Base-by-base conservation (phyloP, 1,139 yeast species). In the Blastobotrys indianensis region DNA sequence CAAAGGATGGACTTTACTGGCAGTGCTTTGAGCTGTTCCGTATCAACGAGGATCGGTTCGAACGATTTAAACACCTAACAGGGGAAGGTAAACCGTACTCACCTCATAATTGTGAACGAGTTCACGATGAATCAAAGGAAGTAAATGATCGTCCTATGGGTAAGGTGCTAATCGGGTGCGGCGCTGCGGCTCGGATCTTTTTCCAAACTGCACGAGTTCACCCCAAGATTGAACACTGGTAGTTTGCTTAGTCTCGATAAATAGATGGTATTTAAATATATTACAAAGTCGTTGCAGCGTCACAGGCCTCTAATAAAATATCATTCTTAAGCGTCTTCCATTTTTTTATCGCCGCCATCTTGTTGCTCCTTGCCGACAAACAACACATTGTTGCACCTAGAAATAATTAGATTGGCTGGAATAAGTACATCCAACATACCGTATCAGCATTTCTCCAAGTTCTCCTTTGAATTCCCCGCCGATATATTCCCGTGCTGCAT, bases 371-470 rank as follows among this genome's bases (percentile, higher is more conserved):
- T 58, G 15, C 68, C 61, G 9, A 70, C 56, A 75, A 75, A 70
- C 34, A 70, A 57, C 1, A 70, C 74, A 45, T 70, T 70, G 53
- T 70, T 70, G 49, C 74, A 70, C 48, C 73, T 64, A 49, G 17
- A 29, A 13, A 8, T 12, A 36, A 36, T 34, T 41, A 49, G 40
- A n/a, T 10, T 33, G 11, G 12, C 20, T n/a, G n/a, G n/a, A n/a
- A n/a, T n/a, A n/a, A 13, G 6, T 23, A 10, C 17, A 29, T 30
- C 3, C 15, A 32, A 48, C 64, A 36, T 49, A 88, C 68, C 96
- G 72, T 51, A 92, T 84, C 62, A 92, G 84, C 28, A 94, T 72
- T 59, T 90, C 96, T 3, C 94, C 95, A 10, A 86, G 72, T 29
- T 66, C 59, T 38, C 86, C 88, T 47, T 80, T 74, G 39, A 77